phyloP scores from a whole-genome alignment of 169 alveolate species.

The Cryptosporidium viatorum region DNA sequence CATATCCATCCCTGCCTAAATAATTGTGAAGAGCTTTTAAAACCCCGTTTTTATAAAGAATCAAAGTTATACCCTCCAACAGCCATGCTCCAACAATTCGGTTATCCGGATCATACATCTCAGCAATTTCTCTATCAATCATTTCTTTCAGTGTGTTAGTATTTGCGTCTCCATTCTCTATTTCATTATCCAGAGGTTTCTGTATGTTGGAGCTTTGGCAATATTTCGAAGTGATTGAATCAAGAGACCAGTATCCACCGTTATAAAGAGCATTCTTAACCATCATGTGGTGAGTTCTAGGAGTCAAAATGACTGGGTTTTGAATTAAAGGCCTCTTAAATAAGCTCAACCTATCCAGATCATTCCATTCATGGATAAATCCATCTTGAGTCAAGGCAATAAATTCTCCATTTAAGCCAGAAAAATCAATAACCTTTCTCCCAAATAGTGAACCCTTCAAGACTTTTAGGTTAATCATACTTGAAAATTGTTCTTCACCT shows the following conservation, averaged over 20 bases:
- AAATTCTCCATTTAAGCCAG: conserved; percentile 58
- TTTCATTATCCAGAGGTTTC: not conserved
- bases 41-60: conserved; percentile 32
- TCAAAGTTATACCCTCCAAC: conserved; percentile 56
- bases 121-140: conserved; percentile 25
- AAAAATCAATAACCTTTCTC: conserved; percentile 63
- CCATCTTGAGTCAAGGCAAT: conserved; percentile 66
- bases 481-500: not conserved
- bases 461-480: not conserved
- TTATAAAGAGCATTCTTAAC: not conserved
- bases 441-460: conserved; percentile 33
- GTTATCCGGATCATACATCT: conserved; percentile 32
- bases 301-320: conserved; percentile 42
- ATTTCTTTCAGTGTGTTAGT: not conserved
- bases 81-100: conserved; percentile 48
- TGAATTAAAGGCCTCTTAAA: conserved; percentile 46
- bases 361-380: conserved; percentile 59
- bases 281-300: conserved; percentile 9
- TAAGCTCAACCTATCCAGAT: conserved; percentile 14
- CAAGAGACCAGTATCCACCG: not conserved
- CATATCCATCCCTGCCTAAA: conserved; percentile 69
- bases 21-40: conserved; percentile 54
- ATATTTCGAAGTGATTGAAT: not conserved
- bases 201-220: not conserved
- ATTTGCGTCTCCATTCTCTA: not conserved